These are phyloP conservation scores for Spizellomyces punctatus DNA, from an alignment of 192 early-diverging fungal species.

Conservation along the genomic window DNA sequence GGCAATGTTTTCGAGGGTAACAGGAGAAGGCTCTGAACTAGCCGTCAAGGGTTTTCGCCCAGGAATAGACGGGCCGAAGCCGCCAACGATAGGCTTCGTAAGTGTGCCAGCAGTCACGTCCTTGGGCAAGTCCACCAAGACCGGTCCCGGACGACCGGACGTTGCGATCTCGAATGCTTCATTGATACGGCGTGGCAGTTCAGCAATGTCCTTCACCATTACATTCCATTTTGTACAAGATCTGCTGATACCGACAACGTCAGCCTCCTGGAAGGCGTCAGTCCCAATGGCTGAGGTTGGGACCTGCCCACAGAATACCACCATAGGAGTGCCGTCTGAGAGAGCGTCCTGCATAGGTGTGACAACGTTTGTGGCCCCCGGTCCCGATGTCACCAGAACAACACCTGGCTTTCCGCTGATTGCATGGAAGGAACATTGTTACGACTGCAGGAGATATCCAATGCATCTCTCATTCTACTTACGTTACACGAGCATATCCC, in stretches of 20 bases:
- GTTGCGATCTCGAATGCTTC: conserved; percentile 98
- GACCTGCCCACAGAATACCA: conserved; percentile 96
- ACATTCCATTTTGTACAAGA: conserved; percentile 99
- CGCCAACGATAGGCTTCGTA: conserved; percentile 72
- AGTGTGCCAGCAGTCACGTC: conserved; percentile 93
- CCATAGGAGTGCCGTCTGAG: conserved; percentile 91
- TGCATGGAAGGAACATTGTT: neutral
- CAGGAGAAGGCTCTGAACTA: conserved; percentile 48
- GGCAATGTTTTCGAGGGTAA: conserved; percentile 58
- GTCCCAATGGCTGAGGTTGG: conserved; percentile 86
- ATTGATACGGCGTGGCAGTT: conserved; percentile 95
- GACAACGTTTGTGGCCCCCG: conserved; percentile 97
- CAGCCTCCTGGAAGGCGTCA: conserved; percentile 99
- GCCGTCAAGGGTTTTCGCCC: conserved; percentile 54
- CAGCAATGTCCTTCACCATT: conserved; percentile 94
- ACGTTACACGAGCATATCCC: conserved; percentile 87
- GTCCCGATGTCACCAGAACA: conserved; percentile 87
- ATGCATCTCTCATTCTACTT: conserved; percentile 25
- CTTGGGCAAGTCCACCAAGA: conserved; percentile 97
- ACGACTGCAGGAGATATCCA: conserved; percentile 11
- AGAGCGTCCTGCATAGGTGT: conserved; percentile 98
- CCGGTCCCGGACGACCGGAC: conserved; percentile 92
- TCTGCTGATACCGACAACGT: conserved; percentile 93
- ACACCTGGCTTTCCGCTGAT: conserved; percentile 76
- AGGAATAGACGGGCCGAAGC: conserved; percentile 68